Conservation (phyloP, 495 filamentous ascomycete species). For the Darksidea phi region DNA sequence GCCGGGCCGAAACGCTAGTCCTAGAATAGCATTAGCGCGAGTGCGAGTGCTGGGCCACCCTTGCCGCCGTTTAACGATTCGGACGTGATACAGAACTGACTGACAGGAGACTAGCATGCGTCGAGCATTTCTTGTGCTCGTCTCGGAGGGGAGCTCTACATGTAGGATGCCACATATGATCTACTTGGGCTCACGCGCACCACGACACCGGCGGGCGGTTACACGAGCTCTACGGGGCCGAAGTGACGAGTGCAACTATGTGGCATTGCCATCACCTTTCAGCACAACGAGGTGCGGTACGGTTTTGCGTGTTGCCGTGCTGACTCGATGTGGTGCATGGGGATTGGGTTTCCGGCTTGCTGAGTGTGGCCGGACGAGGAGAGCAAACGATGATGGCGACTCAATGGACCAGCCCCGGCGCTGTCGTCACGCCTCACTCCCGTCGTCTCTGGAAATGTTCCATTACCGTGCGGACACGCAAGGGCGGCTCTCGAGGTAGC, state of each 20-base stretch:
- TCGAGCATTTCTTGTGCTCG: neutral
- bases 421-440: neutral
- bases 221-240: neutral
- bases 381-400: neutral
- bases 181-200: neutral
- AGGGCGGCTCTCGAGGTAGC: conserved; percentile 22
- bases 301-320: conserved; percentile 3
- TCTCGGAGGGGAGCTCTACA: neutral
- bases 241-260: too few relatives aligned
- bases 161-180: neutral
- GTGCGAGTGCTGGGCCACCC: neutral
- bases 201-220: neutral
- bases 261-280: too few relatives aligned
- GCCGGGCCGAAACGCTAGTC: conserved; percentile 9
- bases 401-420: neutral
- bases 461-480: conserved; percentile 13
- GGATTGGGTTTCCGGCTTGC: neutral
- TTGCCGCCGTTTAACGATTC: conserved; percentile 5
- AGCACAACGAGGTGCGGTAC: neutral
- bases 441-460: too few relatives aligned
- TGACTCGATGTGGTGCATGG: conserved; percentile 4
- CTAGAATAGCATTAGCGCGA: neutral
- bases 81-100: neutral
- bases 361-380: neutral
- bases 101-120: conserved; percentile 5